Conservation (phyloP, 441 rosid genomes). For the Eutrema salsugineum region DNA sequence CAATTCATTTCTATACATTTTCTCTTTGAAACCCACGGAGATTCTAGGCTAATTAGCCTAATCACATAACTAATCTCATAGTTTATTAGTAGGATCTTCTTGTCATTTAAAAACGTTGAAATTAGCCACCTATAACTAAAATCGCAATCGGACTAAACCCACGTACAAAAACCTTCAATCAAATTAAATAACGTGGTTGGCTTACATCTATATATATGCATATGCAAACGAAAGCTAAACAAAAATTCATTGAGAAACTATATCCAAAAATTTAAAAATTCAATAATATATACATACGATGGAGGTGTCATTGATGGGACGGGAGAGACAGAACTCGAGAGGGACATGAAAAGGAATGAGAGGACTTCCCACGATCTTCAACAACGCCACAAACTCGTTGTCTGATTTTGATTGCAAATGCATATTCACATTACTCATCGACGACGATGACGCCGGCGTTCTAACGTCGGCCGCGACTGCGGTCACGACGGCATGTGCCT, state of each 20-base stretch:
- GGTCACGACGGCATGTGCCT: constrained; percentile 40
- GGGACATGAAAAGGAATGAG: constrained; percentile 79
- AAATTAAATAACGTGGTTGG: neutral
- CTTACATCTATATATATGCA: neutral
- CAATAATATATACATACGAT: constrained; percentile 56
- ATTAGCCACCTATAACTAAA: neutral
- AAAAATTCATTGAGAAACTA: neutral
- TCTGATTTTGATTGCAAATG: constrained; percentile 75
- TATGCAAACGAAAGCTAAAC: neutral
- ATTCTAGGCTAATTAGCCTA: neutral
- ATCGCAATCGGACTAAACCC: neutral
- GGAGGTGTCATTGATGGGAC: constrained; percentile 49
- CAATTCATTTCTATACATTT: neutral
- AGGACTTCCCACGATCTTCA: constrained; percentile 91
- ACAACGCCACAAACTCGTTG: constrained; percentile 81
- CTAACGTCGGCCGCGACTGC: constrained; percentile 22
- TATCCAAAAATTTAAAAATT: neutral
- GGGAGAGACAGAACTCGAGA: constrained; percentile 43
- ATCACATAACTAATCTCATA: neutral
- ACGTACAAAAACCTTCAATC: neutral
- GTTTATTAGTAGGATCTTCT: neutral
- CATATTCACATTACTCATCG: constrained; percentile 34
- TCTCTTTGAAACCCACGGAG: neutral
- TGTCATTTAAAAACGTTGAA: neutral
- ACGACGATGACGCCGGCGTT: constrained; percentile 24